These are phyloP conservation scores for Waitea zeae DNA, from an alignment of 1,284 basidiomycete species.

Conservation along the genomic window DNA sequence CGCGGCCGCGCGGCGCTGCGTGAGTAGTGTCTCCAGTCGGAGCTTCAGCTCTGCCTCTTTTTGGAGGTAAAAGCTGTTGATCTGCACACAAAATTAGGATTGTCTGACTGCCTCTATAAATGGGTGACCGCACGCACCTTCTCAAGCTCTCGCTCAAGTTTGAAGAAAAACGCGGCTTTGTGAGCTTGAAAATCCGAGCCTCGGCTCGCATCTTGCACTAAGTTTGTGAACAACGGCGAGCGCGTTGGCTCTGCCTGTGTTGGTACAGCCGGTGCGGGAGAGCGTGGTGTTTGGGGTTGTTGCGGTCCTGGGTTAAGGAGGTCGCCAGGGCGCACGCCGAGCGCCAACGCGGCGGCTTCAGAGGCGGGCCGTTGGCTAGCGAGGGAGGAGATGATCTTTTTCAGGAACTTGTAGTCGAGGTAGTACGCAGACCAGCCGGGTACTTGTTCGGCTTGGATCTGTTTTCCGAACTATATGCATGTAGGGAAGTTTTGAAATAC, in stretches of 20 bases:
- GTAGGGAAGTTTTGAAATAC: slow-evolving; percentile 5
- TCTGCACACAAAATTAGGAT: slow-evolving; percentile 32
- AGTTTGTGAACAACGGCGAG: slow-evolving; percentile 38
- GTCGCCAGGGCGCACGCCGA: slow-evolving; percentile 59
- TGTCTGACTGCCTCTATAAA: background rate
- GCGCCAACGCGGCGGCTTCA: slow-evolving; percentile 77
- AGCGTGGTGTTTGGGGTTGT: background rate
- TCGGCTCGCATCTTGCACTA: slow-evolving; percentile 48
- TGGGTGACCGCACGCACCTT: slow-evolving; percentile 45
- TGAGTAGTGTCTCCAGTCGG: slow-evolving; percentile 82
- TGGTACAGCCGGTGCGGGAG: slow-evolving; percentile 7
- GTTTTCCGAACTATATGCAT: slow-evolving; percentile 83
- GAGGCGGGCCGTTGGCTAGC: slow-evolving; percentile 79
- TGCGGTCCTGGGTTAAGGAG: slow-evolving; percentile 21
- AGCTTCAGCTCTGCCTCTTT: slow-evolving; percentile 94
- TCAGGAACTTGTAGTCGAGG: slow-evolving; percentile 96
- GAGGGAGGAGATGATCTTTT: slow-evolving; percentile 98
- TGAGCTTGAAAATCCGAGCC: slow-evolving; percentile 78
- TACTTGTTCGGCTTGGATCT: slow-evolving; percentile 91
- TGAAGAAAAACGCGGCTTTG: slow-evolving; percentile 98
- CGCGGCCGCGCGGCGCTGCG: slow-evolving; percentile 79
- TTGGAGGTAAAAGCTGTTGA: slow-evolving; percentile 98
- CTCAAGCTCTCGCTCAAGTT: slow-evolving; percentile 92
- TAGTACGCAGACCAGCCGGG: slow-evolving; percentile 96
- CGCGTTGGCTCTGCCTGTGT: slow-evolving; percentile 20